Base-by-base conservation (phyloP, 2,329 filamentous ascomycete genomes). In the Plenodomus biglobosus region DNA sequence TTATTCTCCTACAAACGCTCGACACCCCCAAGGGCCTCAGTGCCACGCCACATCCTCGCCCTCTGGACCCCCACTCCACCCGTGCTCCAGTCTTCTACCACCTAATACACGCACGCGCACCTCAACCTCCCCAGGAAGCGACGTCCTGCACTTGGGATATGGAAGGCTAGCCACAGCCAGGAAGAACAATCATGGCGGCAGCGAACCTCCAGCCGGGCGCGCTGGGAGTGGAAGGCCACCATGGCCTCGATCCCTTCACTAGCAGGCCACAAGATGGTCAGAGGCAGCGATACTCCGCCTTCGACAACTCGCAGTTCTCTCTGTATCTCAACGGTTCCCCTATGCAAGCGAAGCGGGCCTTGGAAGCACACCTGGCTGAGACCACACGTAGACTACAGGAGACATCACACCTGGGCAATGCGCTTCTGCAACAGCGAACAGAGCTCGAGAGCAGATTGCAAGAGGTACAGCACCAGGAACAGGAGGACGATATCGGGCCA, bases 321-420 rank as follows among this genome's bases (percentile, higher is more conserved):
- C 78, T 92, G 18, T 88, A 88, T 58, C 83, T 90, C n/a, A 75
- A 75, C 44, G 79, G 88, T 21, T 96, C 92, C 1, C 90, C 92
- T 8, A 84, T 85, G 46, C 91, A 96, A 68, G 90, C 91, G 35
- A 95, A 89, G 73, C 86, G 88, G 58, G 91, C 91, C 38, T 79
- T 99, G 38, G 87, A 96, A 72, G 90, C 92, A 42, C 94, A 97
- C 73, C 80, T 99, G 40, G 85, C 88, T 54, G 94, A 99, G 72
- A 96, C 92, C 1, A 90, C 96, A 64, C 86, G 91, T 50, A 85
- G 92, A 49, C 85, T 99, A 55, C 88, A 95, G 65, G 92, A 97
- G 69, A 89, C 92, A 5, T 94, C 90, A 21, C 91, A 88, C 66
- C 76, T 99, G 35, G 94, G 94, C 55, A 94, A 87, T 19, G 86